Evolutionary conservation across 139 green algal genomes (phyloP).

Genomic region (Chloropicon primus): DNA sequence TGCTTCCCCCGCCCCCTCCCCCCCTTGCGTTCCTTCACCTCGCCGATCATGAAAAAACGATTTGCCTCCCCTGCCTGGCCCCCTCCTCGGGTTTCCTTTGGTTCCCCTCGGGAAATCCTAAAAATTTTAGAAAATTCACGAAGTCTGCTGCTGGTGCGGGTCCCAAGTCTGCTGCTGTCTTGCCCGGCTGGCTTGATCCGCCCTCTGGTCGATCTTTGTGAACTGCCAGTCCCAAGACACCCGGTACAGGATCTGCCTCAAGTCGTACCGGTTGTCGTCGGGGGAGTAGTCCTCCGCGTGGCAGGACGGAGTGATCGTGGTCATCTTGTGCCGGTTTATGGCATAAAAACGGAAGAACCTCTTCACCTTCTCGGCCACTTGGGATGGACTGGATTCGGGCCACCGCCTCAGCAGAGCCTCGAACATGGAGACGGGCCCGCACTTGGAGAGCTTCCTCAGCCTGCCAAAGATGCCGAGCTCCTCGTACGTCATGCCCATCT

Average conservation of each 20-base stretch:
- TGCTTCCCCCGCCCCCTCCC: too few relatives aligned
- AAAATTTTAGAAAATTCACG: too few relatives aligned
- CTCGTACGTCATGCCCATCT: slow-evolving; percentile 92
- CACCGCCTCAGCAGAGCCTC: slow-evolving; percentile 30
- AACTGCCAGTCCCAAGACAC: slow-evolving; percentile 70
- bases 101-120: too few relatives aligned
- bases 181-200: neutral
- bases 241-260: slow-evolving; percentile 92
- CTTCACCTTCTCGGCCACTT: slow-evolving; percentile 56
- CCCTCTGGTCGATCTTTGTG: slow-evolving; percentile 51
- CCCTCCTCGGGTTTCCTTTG: too few relatives aligned
- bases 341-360: slow-evolving; percentile 87
- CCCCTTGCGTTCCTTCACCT: neutral
- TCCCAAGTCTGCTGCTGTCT: neutral
- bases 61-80: too few relatives aligned
- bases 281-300: slow-evolving; percentile 88
- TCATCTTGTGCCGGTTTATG: slow-evolving; percentile 95
- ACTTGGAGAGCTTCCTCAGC: slow-evolving; percentile 72
- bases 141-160: neutral
- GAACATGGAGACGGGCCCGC: slow-evolving; percentile 84
- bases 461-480: slow-evolving; percentile 80
- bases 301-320: slow-evolving; percentile 86
- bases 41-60: neutral
- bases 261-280: slow-evolving; percentile 92
- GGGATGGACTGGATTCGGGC: slow-evolving; percentile 16